Percentiles rank a stretch among this genome's conserved stretches.
phyloP scores from a whole-genome alignment of 177 flowering plant species.

The Vitis hybrid region DNA sequence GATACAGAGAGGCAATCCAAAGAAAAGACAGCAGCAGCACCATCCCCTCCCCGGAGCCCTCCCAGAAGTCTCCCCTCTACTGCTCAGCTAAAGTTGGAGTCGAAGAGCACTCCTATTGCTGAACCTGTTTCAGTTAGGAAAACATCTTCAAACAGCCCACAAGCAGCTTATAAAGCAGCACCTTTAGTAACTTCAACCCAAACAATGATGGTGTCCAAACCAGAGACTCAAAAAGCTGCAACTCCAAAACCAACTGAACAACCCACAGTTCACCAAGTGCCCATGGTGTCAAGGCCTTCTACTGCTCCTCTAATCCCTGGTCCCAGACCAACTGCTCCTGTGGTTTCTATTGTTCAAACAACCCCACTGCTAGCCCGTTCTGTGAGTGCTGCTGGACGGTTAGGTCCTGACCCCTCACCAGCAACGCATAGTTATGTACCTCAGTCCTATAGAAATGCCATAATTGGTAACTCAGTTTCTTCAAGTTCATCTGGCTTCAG shows the following conservation, averaged over 20 bases:
- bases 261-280: slow-evolving; percentile 27
- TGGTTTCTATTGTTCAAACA: slow-evolving; percentile 57
- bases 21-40: slow-evolving; percentile 34
- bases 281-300: slow-evolving; percentile 75
- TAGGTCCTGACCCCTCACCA: slow-evolving; percentile 56
- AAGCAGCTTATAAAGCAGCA: slow-evolving; percentile 38
- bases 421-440: slow-evolving; percentile 42
- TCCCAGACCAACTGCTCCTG: slow-evolving; percentile 56
- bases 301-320: slow-evolving; percentile 79
- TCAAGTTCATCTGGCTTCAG: slow-evolving; percentile 39
- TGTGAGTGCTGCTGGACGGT: slow-evolving; percentile 74
- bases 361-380: slow-evolving; percentile 64
- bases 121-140: slow-evolving; percentile 36
- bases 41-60: slow-evolving; percentile 50
- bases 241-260: slow-evolving; percentile 33
- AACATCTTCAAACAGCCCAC: slow-evolving; percentile 28
- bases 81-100: slow-evolving; percentile 32
- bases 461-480: slow-evolving; percentile 54
- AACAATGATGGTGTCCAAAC: slow-evolving; percentile 24
- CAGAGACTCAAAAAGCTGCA: slow-evolving; percentile 36
- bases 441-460: slow-evolving; percentile 86
- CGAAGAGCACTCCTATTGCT: slow-evolving; percentile 18
- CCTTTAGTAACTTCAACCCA: slow-evolving; percentile 30
- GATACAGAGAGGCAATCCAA: slow-evolving; percentile 37
- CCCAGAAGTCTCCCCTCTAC: slow-evolving; percentile 27